phyloP scores from a whole-genome alignment of 805 yeast genomes.

The Starmerella asiatica region DNA sequence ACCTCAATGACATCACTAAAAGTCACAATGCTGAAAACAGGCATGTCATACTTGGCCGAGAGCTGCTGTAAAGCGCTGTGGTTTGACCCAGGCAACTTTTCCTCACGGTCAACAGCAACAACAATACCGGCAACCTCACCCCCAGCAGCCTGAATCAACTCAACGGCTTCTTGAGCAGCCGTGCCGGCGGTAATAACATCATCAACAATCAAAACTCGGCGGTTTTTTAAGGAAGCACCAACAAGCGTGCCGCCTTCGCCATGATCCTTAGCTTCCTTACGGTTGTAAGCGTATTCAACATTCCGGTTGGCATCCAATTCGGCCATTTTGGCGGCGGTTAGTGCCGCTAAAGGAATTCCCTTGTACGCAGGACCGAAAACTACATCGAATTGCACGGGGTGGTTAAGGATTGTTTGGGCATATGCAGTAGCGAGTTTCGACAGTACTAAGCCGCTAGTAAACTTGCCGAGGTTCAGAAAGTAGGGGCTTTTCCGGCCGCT shows the following conservation, averaged over 20 bases:
- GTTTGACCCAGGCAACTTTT: constrained; percentile 53
- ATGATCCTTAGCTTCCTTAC: constrained; percentile 81
- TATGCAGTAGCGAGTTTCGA: constrained; percentile 77
- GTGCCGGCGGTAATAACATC: constrained; percentile 99
- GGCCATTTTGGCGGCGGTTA: constrained; percentile 81
- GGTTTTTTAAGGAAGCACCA: constrained; percentile 60
- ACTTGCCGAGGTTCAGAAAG: constrained; percentile 86
- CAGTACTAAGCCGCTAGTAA: constrained; percentile 65
- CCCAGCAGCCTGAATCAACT: constrained; percentile 51
- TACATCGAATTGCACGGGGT: constrained; percentile 76
- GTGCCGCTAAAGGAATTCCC: constrained; percentile 90
- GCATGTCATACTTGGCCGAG: constrained; percentile 55
- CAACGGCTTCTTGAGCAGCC: constrained; percentile 88
- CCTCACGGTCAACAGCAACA: constrained; percentile 92
- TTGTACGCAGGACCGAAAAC: constrained; percentile 96
- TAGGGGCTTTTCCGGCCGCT: constrained; percentile 93
- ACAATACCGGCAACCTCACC: constrained; percentile 74
- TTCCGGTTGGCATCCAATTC: constrained; percentile 62
- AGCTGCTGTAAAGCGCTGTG: constrained; percentile 75
- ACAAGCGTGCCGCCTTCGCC: constrained; percentile 97
- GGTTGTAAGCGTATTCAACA: constrained; percentile 82
- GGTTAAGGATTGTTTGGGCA: constrained; percentile 71
- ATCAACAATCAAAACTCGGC: constrained; percentile 74
- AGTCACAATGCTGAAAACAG: constrained; percentile 69
- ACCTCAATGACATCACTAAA: constrained; percentile 60